Conservation (phyloP, 2,329 filamentous ascomycete genomes). For the Talaromyces sp. region DNA sequence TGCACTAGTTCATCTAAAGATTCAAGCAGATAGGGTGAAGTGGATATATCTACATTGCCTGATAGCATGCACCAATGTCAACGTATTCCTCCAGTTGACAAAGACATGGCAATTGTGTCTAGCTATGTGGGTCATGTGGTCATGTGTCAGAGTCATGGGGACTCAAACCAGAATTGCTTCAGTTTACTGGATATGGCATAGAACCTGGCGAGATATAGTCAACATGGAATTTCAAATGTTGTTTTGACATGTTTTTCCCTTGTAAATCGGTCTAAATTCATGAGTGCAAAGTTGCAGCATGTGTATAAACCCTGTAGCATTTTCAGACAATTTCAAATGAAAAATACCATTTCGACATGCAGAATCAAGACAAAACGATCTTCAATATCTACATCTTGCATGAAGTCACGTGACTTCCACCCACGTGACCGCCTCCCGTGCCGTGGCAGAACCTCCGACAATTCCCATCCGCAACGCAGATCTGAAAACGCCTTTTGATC, state of each 20-base stretch:
- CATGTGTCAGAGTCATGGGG: background rate
- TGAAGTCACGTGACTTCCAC: slow-evolving; percentile 21
- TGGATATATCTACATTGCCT: background rate
- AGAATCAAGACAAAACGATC: background rate
- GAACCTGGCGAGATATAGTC: background rate
- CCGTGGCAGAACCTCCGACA: slow-evolving; percentile 29
- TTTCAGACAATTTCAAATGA: background rate
- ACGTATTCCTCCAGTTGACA: background rate
- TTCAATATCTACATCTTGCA: background rate
- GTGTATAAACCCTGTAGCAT: background rate
- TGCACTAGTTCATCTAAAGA: background rate
- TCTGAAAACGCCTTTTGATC: slow-evolving; percentile 13
- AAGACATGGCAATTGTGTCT: background rate
- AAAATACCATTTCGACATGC: background rate
- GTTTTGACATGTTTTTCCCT: background rate
- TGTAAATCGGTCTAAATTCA: background rate
- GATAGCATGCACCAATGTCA: background rate
- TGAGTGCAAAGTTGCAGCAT: background rate
- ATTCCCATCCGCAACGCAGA: slow-evolving; percentile 26
- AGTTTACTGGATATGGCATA: background rate
- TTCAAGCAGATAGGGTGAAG: background rate
- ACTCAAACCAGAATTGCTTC: background rate
- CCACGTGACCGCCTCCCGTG: slow-evolving; percentile 19
- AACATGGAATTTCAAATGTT: background rate
- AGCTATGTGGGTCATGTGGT: no score